phyloP scores from a whole-genome alignment of 148 eudicot species.

The Talinum fruticosum region DNA sequence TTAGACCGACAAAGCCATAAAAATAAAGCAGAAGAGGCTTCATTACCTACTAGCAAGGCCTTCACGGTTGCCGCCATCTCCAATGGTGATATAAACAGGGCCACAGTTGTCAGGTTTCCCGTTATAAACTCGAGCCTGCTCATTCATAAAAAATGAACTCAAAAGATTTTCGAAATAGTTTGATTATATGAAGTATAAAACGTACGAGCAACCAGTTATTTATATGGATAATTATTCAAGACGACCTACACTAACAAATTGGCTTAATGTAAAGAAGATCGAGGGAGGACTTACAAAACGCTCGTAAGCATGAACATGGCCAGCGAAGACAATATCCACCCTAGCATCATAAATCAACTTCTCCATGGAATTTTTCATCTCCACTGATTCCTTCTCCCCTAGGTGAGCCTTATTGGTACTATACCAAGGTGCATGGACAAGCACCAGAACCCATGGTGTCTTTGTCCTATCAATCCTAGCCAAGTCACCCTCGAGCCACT shows the following conservation, averaged over 20 bases:
- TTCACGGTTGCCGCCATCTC: conserved; percentile 50
- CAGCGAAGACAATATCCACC: conserved; percentile 61
- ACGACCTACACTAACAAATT: too few relatives aligned
- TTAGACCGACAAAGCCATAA: not conserved
- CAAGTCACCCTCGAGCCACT: conserved; percentile 57
- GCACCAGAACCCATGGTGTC: conserved; percentile 66
- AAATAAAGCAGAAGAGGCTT: not conserved
- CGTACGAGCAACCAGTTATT: too few relatives aligned
- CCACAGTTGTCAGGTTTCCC: conserved; percentile 36
- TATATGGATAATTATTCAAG: too few relatives aligned
- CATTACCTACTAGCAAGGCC: conserved; percentile 35
- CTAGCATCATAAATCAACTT: conserved; percentile 45
- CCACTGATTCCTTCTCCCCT: conserved; percentile 48
- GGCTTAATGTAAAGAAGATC: too few relatives aligned
- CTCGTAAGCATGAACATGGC: conserved; percentile 89
- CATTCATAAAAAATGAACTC: too few relatives aligned
- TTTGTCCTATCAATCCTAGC: conserved; percentile 43
- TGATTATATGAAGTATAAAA: too few relatives aligned
- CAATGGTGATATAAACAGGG: conserved; percentile 41
- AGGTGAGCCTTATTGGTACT: conserved; percentile 60
- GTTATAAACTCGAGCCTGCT: conserved; percentile 32
- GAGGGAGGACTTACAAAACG: conserved; percentile 59
- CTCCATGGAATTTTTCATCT: conserved; percentile 65
- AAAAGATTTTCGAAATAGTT: too few relatives aligned
- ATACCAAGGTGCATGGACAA: conserved; percentile 83